Evolutionary conservation across 2,329 filamentous ascomycete genomes (phyloP), one percentile per base, ranked within the genome.

Genomic region (Pseudocercospora fijiensis): DNA sequence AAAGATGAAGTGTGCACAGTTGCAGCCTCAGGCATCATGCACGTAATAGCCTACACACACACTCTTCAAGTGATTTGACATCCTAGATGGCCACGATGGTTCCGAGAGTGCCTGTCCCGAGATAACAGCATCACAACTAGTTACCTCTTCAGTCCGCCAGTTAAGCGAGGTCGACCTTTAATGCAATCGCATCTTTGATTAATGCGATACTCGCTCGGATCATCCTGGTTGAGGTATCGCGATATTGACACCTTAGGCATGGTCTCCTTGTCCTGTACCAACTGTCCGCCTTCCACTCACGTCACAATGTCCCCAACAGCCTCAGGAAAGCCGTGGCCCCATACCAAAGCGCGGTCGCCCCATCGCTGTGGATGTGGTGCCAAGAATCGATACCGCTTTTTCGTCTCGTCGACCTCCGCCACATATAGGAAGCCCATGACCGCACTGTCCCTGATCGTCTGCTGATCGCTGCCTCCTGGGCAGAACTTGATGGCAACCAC

Each of bases 371-470:
- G 90, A 65, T 96, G 87, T 1, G 95, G 95, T 18, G 91, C 88
- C 63, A 99, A 80, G 20, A 98, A 82, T 73, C 91, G 90, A 30
- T 97, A 82, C 75, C 90, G 90, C 69, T 87, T 87, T 76, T 90
- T 90, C 70, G 90, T 88, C 73, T 91, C 90, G 73, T 99, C 93
- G 3, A 98, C 91, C 66, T 96, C 91, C 0, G 91, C 89, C 16
- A 98, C 90, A 73, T 96, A 97, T 28, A 97, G 85, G 73, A 96
- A 99, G 0, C 95, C 95, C 84, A 96, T 90, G 28, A 98, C 88
- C 61, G 89, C 90, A 7, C 92, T 88, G 70, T 93, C 89, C 11
- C 91, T 85, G 51, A 98, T 88, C 1, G 86, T 84, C 55, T 91
- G 87, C 6, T 89, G 84, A 0, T 85, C 80, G 65, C 95, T 92